phyloP scores from a whole-genome alignment of 495 filamentous ascomycete genomes.

The Ascobolus immersus region DNA sequence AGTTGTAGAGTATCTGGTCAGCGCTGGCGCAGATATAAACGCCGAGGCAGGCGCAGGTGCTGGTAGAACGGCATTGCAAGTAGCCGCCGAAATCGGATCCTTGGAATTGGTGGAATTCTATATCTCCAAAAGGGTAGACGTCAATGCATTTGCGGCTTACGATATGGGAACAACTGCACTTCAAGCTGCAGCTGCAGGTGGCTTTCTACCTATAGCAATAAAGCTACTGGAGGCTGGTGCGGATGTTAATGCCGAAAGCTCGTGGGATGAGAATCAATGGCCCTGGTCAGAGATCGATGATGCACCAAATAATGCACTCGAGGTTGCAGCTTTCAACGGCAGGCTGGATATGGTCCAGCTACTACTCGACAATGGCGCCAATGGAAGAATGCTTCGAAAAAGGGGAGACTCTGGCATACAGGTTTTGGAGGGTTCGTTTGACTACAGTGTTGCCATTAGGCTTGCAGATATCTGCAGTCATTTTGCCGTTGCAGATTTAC shows the following conservation, averaged over 20 bases:
- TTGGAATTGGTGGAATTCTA: neutral
- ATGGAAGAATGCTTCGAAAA: too few relatives aligned
- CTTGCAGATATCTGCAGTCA: too few relatives aligned
- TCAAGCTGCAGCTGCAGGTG: neutral
- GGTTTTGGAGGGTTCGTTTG: too few relatives aligned
- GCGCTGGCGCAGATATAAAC: neutral
- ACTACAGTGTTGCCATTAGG: too few relatives aligned
- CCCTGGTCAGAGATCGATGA: too few relatives aligned
- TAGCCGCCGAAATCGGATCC: neutral
- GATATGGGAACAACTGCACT: neutral
- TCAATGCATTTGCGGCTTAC: neutral
- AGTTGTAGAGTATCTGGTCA: neutral
- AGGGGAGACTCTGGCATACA: too few relatives aligned
- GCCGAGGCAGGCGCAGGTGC: neutral
- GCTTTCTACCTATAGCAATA: neutral
- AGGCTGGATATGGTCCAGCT: too few relatives aligned
- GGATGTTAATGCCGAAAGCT: slow-evolving; percentile 1
- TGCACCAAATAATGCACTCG: too few relatives aligned
- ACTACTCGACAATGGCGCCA: too few relatives aligned
- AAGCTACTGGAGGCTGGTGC: neutral
- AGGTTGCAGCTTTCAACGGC: too few relatives aligned
- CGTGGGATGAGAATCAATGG: too few relatives aligned
- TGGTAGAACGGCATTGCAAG: neutral
- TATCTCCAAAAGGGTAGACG: neutral
- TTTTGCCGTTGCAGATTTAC: too few relatives aligned